These are phyloP conservation scores for Lichtheimia corymbifera DNA, from an alignment of 371 early-diverging fungal species.

Conservation along the genomic window DNA sequence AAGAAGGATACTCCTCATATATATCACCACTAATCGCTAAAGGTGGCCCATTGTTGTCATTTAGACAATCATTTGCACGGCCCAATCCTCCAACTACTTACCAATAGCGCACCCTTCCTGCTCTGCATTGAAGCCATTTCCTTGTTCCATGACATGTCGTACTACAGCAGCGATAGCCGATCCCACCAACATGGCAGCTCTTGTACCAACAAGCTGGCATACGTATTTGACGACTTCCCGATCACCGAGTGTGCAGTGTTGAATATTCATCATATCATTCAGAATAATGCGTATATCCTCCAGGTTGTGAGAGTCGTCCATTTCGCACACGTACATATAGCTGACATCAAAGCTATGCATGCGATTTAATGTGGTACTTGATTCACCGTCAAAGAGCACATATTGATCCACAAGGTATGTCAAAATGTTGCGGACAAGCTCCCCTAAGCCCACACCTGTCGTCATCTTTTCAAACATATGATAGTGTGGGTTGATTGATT, in stretches of 20 bases:
- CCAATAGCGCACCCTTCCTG: slow-evolving; percentile 74
- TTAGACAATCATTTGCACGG: not conserved
- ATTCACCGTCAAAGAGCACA: slow-evolving; percentile 72
- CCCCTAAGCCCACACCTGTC: slow-evolving; percentile 90
- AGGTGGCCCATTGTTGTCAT: not conserved
- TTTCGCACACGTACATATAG: slow-evolving; percentile 65
- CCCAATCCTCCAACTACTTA: slow-evolving; percentile 23
- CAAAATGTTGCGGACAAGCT: slow-evolving; percentile 77
- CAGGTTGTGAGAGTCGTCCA: slow-evolving; percentile 46
- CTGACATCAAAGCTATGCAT: slow-evolving; percentile 77
- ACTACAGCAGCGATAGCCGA: slow-evolving; percentile 68
- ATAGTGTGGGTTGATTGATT: slow-evolving; percentile 74
- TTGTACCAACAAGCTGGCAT: slow-evolving; percentile 67
- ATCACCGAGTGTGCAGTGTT: slow-evolving; percentile 56
- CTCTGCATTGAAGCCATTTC: slow-evolving; percentile 32
- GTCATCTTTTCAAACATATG: slow-evolving; percentile 94
- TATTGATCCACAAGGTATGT: slow-evolving; percentile 78
- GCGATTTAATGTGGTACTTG: slow-evolving; percentile 60
- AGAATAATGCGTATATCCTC: slow-evolving; percentile 64
- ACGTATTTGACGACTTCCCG: slow-evolving; percentile 66
- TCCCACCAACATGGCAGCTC: slow-evolving; percentile 69
- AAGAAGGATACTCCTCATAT: slow-evolving; percentile 86
- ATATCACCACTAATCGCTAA: slow-evolving; percentile 78
- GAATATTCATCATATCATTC: slow-evolving; percentile 55
- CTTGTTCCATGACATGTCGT: slow-evolving; percentile 43